phyloP scores from a whole-genome alignment of 345 rosid genomes.

The Salix koriyanagi region DNA sequence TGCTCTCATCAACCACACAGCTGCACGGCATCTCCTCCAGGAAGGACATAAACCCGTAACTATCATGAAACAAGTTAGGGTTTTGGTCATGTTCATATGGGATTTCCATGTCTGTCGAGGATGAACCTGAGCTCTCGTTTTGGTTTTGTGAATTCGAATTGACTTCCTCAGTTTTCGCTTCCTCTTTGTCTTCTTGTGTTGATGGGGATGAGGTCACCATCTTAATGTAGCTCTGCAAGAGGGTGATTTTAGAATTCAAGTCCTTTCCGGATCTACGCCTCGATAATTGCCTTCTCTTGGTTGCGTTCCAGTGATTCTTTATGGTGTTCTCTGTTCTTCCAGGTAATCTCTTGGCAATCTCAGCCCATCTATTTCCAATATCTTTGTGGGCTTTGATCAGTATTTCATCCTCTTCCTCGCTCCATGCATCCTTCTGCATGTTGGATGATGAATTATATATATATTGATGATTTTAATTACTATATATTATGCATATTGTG shows the following conservation, averaged over 20 bases:
- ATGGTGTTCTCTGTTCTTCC: constrained; percentile 60
- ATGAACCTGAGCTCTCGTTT: not conserved
- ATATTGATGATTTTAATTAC: too few relatives aligned
- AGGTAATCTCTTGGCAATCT: constrained; percentile 51
- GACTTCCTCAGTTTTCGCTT: not conserved
- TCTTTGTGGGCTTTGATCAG: constrained; percentile 44
- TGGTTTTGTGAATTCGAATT: not conserved
- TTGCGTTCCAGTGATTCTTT: constrained; percentile 33
- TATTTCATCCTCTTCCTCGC: constrained; percentile 51
- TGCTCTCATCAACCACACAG: constrained; percentile 19
- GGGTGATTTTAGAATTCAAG: not conserved
- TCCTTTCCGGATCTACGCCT: constrained; percentile 34
- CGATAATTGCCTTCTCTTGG: constrained; percentile 24
- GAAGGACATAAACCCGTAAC: constrained; percentile 12
- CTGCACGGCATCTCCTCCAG: constrained; percentile 17
- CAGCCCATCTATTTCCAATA: constrained; percentile 71
- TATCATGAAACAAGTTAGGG: not conserved
- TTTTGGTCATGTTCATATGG: not conserved
- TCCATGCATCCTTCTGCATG: constrained; percentile 69
- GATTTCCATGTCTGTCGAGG: not conserved
- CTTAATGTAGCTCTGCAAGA: constrained; percentile 42
- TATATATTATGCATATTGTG: not conserved
- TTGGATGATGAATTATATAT: not conserved
- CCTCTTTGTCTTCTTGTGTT: not conserved
- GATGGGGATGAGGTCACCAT: constrained; percentile 1